Conservation (phyloP, 106 monocot species). For the Dendrobium officinale region DNA sequence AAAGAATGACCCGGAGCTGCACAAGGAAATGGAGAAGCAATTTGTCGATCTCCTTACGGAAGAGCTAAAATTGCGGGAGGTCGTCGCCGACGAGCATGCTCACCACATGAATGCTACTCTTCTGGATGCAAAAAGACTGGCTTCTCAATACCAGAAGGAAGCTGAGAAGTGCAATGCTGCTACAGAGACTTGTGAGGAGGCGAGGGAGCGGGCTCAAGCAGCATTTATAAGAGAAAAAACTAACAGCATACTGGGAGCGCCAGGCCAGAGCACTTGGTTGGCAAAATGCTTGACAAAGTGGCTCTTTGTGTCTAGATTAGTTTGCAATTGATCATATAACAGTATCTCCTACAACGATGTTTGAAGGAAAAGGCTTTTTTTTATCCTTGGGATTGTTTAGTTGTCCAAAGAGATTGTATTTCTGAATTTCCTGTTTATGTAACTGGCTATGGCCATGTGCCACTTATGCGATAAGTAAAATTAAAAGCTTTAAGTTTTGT, state of each 20-base stretch:
- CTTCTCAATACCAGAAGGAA: constrained; percentile 78
- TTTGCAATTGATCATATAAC: background rate
- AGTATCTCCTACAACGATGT: background rate
- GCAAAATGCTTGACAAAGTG: constrained; percentile 19
- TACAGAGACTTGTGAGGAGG: constrained; percentile 85
- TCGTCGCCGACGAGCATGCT: constrained; percentile 48
- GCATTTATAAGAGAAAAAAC: constrained; percentile 50
- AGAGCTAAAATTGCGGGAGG: constrained; percentile 68
- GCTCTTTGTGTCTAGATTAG: background rate
- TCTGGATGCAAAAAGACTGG: constrained; percentile 61
- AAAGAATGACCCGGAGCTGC: constrained; percentile 73
- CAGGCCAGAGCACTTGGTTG: constrained; percentile 74
- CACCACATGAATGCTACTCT: constrained; percentile 73
- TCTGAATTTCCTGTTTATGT: background rate
- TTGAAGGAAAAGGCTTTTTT: background rate
- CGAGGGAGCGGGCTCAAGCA: constrained; percentile 58
- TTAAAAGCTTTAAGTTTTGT: too few relatives aligned
- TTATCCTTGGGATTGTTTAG: background rate
- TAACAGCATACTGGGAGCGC: constrained; percentile 58
- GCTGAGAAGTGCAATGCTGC: constrained; percentile 80
- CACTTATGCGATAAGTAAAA: background rate
- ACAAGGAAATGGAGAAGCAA: constrained; percentile 78
- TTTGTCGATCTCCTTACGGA: constrained; percentile 68
- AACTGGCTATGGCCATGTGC: background rate
- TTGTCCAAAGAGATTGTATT: background rate